A percentile compares a stretch with the other conserved stretches of the same genome.
These are phyloP conservation scores for Cryptococcus sp. DNA, from an alignment of 1,284 basidiomycete species.

Conservation along the genomic window DNA sequence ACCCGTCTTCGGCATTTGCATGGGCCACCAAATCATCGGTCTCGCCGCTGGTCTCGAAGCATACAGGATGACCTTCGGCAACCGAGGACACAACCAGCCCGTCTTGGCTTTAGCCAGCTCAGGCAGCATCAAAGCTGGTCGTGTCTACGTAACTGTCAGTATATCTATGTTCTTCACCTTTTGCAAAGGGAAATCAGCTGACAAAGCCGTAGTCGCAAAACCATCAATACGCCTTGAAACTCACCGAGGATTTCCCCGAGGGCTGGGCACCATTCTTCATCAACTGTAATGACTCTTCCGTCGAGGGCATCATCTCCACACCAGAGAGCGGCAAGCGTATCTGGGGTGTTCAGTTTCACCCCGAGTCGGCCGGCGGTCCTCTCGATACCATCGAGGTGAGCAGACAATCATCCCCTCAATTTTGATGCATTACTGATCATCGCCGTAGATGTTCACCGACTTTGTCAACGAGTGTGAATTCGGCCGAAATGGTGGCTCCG, in stretches of 20 bases:
- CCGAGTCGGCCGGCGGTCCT: slow-evolving; percentile 88
- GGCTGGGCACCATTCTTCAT: slow-evolving; percentile 98
- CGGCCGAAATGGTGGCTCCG: slow-evolving; percentile 15
- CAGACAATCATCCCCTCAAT: neutral
- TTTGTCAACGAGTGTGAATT: slow-evolving; percentile 75
- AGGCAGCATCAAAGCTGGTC: slow-evolving; percentile 89
- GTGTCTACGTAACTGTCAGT: slow-evolving; percentile 94
- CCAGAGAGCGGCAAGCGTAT: slow-evolving; percentile 79
- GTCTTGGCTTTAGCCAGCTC: slow-evolving; percentile 88
- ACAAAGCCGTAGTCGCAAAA: slow-evolving; percentile 62
- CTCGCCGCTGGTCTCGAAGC: slow-evolving; percentile 95
- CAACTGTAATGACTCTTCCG: slow-evolving; percentile 93
- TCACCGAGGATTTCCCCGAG: slow-evolving; percentile 88
- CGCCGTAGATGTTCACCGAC: slow-evolving; percentile 81
- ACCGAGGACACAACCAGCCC: slow-evolving; percentile 99
- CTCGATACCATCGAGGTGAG: slow-evolving; percentile 86
- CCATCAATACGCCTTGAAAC: slow-evolving; percentile 90
- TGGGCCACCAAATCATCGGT: slow-evolving; percentile 97
- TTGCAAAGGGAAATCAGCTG: neutral
- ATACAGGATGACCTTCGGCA: slow-evolving; percentile 82
- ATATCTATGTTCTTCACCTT: neutral
- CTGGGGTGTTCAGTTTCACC: slow-evolving; percentile 97
- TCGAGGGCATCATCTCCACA: slow-evolving; percentile 96
- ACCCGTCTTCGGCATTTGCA: slow-evolving; percentile 97
- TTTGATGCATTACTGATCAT: neutral